Conservation (phyloP, 2,329 filamentous ascomycete genomes). For the Clathrospora elynae region DNA sequence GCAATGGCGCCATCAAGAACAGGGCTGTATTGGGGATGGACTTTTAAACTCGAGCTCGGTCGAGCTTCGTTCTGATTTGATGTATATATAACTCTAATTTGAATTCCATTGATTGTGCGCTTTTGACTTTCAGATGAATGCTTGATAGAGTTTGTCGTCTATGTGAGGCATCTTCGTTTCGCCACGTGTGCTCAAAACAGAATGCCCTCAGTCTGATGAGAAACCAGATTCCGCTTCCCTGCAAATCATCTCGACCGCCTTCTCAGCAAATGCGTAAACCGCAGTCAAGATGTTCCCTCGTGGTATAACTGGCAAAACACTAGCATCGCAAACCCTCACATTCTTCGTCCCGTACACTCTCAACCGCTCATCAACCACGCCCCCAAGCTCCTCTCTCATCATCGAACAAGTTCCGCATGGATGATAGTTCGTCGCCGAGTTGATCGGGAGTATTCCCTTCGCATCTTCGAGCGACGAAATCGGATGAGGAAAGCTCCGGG, state of each 20-base stretch:
- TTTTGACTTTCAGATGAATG: no score
- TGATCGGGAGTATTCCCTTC: slow-evolving; percentile 18
- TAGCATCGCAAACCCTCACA: slow-evolving; percentile 38
- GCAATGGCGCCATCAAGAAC: slow-evolving; percentile 4
- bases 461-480: slow-evolving; percentile 20
- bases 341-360: slow-evolving; percentile 41
- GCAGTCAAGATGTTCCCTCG: slow-evolving; percentile 26
- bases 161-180: no score
- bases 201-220: no score
- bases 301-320: slow-evolving; percentile 32
- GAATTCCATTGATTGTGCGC: no score
- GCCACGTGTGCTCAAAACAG: no score
- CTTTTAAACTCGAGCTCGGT: no score
- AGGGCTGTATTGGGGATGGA: neutral
- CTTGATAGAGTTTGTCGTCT: no score
- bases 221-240: slow-evolving; percentile 3
- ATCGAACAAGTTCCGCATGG: slow-evolving; percentile 44
- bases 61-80: no score
- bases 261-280: slow-evolving; percentile 35
- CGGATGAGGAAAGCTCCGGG: slow-evolving; percentile 21
- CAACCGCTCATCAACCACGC: slow-evolving; percentile 39
- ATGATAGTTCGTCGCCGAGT: slow-evolving; percentile 32
- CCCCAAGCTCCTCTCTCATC: slow-evolving; percentile 35
- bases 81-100: no score
- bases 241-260: slow-evolving; percentile 27